Evolutionary conservation across 2,329 filamentous ascomycete genomes (phyloP).

Genomic region (Fusarium mundagurra): DNA sequence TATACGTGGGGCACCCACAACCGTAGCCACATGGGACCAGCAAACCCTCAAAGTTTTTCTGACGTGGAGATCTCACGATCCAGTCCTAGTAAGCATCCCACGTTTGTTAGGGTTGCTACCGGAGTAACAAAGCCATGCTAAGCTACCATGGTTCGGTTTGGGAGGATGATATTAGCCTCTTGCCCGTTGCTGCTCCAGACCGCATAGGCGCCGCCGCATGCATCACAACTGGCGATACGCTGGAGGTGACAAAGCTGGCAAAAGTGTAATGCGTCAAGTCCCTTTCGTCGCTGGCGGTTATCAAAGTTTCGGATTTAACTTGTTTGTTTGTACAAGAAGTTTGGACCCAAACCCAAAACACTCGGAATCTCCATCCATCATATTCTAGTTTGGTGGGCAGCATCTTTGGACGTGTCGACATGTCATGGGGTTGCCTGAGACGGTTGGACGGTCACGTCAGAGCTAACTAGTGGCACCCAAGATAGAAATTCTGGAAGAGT

Average conservation of each 20-base stretch:
- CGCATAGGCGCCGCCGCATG: conserved; percentile 9
- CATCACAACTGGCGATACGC: conserved; percentile 34
- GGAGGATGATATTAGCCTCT: neutral
- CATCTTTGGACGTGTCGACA: conserved; percentile 23
- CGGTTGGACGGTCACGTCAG: conserved; percentile 41
- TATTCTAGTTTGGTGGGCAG: conserved; percentile 27
- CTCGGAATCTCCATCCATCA: conserved; percentile 7
- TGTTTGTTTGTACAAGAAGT: conserved; percentile 9
- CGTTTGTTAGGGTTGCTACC: neutral
- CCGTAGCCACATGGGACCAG: conserved; percentile 13
- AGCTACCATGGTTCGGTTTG: neutral
- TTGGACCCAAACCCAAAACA: conserved; percentile 13
- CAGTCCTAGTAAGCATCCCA: neutral
- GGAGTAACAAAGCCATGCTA: conserved; percentile 3
- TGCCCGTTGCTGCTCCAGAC: neutral
- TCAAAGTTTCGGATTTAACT: conserved; percentile 24
- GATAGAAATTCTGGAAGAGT: conserved; percentile 44
- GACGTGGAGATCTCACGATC: conserved; percentile 7
- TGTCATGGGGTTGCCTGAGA: conserved; percentile 39
- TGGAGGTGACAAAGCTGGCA: neutral
- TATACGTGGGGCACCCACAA: conserved; percentile 3
- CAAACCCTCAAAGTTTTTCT: conserved; percentile 7
- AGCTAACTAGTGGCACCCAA: conserved; percentile 35
- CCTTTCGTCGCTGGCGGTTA: conserved; percentile 27
- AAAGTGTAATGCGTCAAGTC: neutral